Base-by-base conservation (phyloP, 1,139 yeast species). In the Diutina sp. region DNA sequence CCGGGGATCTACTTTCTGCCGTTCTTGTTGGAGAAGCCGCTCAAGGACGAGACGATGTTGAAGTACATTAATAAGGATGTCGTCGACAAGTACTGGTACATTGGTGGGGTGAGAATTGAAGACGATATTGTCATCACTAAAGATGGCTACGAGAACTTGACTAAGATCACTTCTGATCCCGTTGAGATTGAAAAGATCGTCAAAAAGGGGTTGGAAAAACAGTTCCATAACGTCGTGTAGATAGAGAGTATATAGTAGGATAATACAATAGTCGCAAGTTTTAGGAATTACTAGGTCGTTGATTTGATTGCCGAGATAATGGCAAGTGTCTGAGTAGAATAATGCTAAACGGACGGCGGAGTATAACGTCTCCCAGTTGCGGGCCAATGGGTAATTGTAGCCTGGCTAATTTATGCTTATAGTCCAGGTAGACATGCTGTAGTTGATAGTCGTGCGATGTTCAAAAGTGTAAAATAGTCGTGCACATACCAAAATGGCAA, bases 101-200 rank as follows among this genome's bases (percentile, higher is more conserved):
- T 93, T 59, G 99, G 99, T 28, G 99, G 99, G 55, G 97, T 93
- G 6, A 82, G 99, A 69, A 90, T 93, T 60, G 99, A 93, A 69
- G 99, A 93, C 67, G 97, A 91, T 66, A 80, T 93, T 55, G 72
- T 88, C 55, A 85, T 93, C 55, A 89, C 96, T 1, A 77, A 77
- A 56, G 72, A 72, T 57, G 98, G 99, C 0, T 82, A 69, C 66
- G 96, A 90, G 65, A 87, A 89, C 64, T 72, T 91, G 58, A 93
- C 97, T 4, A 78, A 80, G 48, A 82, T 91, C 58, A 89, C 97
- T 2, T 85, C 87, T 58, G 95, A 91, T 67, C 91, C 97, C 1
- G 78, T 76, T 9, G 95, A 90, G 67, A 85, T 93, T 57, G 79
- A 89, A 55, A 76, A 76, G 62, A 88, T 91, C 61, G 95, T 91